These are phyloP conservation scores for Plasmodium chabaudi DNA, from an alignment of 169 alveolate genomes.

Conservation along the genomic window DNA sequence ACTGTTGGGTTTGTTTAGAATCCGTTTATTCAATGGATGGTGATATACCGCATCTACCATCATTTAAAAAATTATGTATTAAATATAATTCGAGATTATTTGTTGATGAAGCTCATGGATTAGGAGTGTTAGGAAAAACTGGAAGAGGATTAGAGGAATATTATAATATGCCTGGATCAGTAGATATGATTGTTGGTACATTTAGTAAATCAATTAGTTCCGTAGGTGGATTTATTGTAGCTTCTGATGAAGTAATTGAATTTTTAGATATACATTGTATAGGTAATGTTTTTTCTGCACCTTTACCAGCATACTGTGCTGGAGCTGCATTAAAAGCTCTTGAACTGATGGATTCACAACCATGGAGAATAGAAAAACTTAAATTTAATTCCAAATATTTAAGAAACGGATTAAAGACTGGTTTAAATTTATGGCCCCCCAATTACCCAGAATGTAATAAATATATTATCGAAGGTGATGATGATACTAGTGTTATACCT, in stretches of 20 bases:
- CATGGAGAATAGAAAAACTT: slow-evolving; percentile 79
- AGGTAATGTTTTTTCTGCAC: slow-evolving; percentile 88
- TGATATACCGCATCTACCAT: slow-evolving; percentile 87
- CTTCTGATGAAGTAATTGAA: slow-evolving; percentile 80
- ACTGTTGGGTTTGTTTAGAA: slow-evolving; percentile 87
- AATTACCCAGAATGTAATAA: slow-evolving; percentile 83
- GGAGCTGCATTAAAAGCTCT: slow-evolving; percentile 86
- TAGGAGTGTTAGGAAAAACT: slow-evolving; percentile 90
- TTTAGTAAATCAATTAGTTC: slow-evolving; percentile 85
- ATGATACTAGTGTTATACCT: slow-evolving; percentile 84
- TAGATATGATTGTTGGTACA: slow-evolving; percentile 85
- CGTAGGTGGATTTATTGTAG: slow-evolving; percentile 87
- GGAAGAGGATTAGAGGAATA: slow-evolving; percentile 91
- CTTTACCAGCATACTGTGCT: slow-evolving; percentile 86
- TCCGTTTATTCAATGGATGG: slow-evolving; percentile 93
- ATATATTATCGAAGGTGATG: slow-evolving; percentile 82
- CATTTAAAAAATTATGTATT: slow-evolving; percentile 79
- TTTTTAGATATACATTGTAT: slow-evolving; percentile 85
- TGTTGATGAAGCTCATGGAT: slow-evolving; percentile 92
- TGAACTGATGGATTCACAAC: slow-evolving; percentile 81
- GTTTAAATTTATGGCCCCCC: slow-evolving; percentile 83
- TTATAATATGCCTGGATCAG: slow-evolving; percentile 82
- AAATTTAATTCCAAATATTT: slow-evolving; percentile 79
- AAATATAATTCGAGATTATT: slow-evolving; percentile 80
- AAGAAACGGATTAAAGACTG: slow-evolving; percentile 78